Evolutionary conservation across 495 filamentous ascomycete genomes (phyloP).

Genomic region (Penicillium verhagenii): DNA sequence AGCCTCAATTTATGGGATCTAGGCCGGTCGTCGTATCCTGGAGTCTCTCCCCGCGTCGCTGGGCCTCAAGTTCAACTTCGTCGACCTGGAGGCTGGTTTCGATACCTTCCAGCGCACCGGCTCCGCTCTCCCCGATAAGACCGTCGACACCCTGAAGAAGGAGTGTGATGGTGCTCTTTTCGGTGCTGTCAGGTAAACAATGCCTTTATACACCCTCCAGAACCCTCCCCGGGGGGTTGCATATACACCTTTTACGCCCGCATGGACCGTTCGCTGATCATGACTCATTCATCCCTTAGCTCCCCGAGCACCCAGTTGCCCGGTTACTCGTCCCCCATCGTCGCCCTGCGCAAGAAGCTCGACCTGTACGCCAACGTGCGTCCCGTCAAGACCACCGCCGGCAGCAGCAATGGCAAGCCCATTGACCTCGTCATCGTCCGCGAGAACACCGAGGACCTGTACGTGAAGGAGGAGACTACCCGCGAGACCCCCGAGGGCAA

Average conservation of each 20-base stretch:
- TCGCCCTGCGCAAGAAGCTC: constrained; percentile 91
- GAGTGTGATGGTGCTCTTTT: constrained; percentile 97
- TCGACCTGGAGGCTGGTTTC: constrained; percentile 88
- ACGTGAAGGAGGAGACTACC: constrained; percentile 96
- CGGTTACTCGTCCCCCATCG: constrained; percentile 96
- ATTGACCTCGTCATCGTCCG: constrained; percentile 98
- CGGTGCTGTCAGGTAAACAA: constrained; percentile 76
- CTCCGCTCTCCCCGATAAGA: constrained; percentile 82
- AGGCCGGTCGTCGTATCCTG: constrained; percentile 83
- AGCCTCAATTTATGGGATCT: constrained; percentile 15
- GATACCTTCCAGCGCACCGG: constrained; percentile 89
- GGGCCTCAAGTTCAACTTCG: constrained; percentile 88
- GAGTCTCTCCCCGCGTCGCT: constrained; percentile 83
- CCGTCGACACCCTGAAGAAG: constrained; percentile 75
- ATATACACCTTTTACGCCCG: not conserved
- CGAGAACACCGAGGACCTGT: constrained; percentile 98
- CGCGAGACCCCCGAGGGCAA: constrained; percentile 68
- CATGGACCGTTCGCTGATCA: not conserved
- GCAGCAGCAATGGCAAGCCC: constrained; percentile 51
- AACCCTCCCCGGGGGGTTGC: not conserved
- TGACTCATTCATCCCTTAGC: constrained; percentile 33
- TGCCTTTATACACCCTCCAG: no score
- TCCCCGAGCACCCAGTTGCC: constrained; percentile 85
- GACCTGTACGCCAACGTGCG: constrained; percentile 97
- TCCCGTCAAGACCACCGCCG: constrained; percentile 80